These are phyloP conservation scores for Talaromyces adpressus DNA, from an alignment of 495 filamentous ascomycete species.

Conservation along the genomic window DNA sequence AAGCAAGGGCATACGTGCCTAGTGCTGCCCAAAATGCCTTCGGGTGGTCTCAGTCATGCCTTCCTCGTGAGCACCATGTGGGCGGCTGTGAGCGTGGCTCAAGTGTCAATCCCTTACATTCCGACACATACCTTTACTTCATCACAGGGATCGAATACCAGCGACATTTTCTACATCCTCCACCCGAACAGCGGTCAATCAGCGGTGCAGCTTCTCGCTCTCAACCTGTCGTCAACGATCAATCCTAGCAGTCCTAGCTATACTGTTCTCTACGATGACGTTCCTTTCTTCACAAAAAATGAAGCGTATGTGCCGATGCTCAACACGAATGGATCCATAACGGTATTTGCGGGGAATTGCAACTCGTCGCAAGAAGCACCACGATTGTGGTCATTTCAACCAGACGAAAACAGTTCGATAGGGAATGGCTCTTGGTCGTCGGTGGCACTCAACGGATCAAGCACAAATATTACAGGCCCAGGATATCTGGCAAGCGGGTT, in stretches of 20 bases:
- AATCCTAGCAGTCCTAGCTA: slow-evolving; percentile 43
- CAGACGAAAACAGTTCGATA: slow-evolving; percentile 24
- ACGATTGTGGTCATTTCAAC: slow-evolving; percentile 50
- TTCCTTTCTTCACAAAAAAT: slow-evolving; percentile 51
- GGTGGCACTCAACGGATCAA: slow-evolving; percentile 15
- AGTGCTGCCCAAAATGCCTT: not conserved
- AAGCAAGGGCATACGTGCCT: slow-evolving; percentile 1
- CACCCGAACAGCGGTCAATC: slow-evolving; percentile 31
- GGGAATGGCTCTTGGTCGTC: slow-evolving; percentile 54
- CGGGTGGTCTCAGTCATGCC: slow-evolving; percentile 7
- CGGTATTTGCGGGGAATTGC: slow-evolving; percentile 66
- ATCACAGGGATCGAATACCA: slow-evolving; percentile 30
- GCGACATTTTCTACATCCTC: slow-evolving; percentile 55
- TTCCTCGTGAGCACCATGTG: slow-evolving; percentile 14
- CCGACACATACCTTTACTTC: slow-evolving; percentile 62
- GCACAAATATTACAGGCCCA: slow-evolving; percentile 37
- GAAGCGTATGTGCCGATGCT: slow-evolving; percentile 57
- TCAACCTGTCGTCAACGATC: slow-evolving; percentile 56
- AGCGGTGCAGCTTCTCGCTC: slow-evolving; percentile 46
- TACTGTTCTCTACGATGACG: slow-evolving; percentile 47
- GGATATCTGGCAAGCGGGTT: slow-evolving; percentile 57
- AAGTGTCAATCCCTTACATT: slow-evolving; percentile 58
- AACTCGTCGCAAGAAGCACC: slow-evolving; percentile 27
- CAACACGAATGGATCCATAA: slow-evolving; percentile 57
- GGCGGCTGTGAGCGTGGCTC: slow-evolving; percentile 15